Conservation (phyloP, 768 basidiomycete genomes). For the Boletus rubescentipes region DNA sequence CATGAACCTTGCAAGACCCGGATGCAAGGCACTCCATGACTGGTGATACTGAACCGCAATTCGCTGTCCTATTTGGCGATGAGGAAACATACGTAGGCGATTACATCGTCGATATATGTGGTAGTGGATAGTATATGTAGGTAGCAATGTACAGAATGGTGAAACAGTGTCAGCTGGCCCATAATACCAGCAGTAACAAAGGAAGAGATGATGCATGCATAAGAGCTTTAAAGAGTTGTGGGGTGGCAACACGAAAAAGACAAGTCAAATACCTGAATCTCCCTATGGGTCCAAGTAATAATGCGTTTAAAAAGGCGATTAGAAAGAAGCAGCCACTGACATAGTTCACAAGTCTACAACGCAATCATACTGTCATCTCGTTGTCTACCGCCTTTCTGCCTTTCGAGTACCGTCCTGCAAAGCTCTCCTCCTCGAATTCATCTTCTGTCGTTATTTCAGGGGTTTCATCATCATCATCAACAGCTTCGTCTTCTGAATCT, state of each 20-base stretch:
- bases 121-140: slow-evolving; percentile 28
- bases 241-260: slow-evolving; percentile 5
- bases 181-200: slow-evolving; percentile 11
- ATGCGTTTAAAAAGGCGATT: neutral
- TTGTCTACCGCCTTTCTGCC: slow-evolving; percentile 46
- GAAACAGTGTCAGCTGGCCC: neutral
- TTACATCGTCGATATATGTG: slow-evolving; percentile 28
- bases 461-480: slow-evolving; percentile 53
- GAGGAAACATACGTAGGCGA: slow-evolving; percentile 11
- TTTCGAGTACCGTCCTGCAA: slow-evolving; percentile 71
- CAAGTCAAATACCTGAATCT: slow-evolving; percentile 18
- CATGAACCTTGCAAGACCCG: slow-evolving; percentile 71
- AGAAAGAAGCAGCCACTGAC: slow-evolving; percentile 12
- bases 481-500: slow-evolving; percentile 38
- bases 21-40: slow-evolving; percentile 64
- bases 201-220: slow-evolving; percentile 5
- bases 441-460: slow-evolving; percentile 65
- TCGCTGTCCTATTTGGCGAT: neutral
- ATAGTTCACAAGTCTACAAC: slow-evolving; percentile 8
- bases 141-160: slow-evolving; percentile 3
- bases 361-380: slow-evolving; percentile 32
- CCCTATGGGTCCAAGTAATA: slow-evolving; percentile 21
- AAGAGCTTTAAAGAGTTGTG: slow-evolving; percentile 1
- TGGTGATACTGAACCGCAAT: slow-evolving; percentile 48
- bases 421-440: slow-evolving; percentile 62